phyloP scores from a whole-genome alignment of 345 rosid genomes.

The Melaleuca quinquenervia region DNA sequence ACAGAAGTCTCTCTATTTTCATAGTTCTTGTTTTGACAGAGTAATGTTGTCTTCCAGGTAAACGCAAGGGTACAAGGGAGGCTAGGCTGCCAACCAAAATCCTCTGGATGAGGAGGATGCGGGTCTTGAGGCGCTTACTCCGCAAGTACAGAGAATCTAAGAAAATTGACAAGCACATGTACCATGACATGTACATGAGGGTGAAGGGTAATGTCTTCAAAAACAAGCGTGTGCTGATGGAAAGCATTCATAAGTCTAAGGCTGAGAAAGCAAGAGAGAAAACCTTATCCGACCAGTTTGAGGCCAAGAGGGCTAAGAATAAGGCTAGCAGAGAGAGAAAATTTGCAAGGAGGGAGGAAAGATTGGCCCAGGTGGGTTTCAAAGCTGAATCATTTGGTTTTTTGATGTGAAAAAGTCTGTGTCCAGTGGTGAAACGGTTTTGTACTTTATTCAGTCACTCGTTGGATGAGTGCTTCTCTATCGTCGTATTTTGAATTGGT shows the following conservation, averaged over 20 bases:
- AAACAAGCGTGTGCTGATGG: conserved; percentile 97
- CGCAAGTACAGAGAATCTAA: conserved; percentile 80
- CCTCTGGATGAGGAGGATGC: conserved; percentile 97
- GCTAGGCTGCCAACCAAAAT: conserved; percentile 94
- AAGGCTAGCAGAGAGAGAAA: conserved; percentile 98
- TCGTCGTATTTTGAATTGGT: background rate
- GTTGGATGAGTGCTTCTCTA: background rate
- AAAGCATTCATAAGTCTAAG: conserved; percentile 89
- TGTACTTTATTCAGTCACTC: background rate
- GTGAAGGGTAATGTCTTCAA: conserved; percentile 94
- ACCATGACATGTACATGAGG: conserved; percentile 98
- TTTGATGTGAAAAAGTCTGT: background rate
- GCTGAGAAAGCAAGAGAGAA: conserved; percentile 98
- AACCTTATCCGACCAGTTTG: conserved; percentile 84
- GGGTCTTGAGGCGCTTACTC: conserved; percentile 81
- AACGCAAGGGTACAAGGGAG: conserved; percentile 91
- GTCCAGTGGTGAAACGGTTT: background rate
- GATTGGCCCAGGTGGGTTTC: conserved; percentile 63
- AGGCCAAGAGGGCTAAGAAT: conserved; percentile 93
- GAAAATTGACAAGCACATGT: conserved; percentile 98
- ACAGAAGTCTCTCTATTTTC: background rate
- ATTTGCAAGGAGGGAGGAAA: conserved; percentile 75
- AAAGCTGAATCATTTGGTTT: background rate
- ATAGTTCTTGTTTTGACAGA: background rate
- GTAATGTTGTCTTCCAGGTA: conserved; percentile 36